Conservation (phyloP, 2,329 filamentous ascomycete species). For the Colletotrichum sp. region DNA sequence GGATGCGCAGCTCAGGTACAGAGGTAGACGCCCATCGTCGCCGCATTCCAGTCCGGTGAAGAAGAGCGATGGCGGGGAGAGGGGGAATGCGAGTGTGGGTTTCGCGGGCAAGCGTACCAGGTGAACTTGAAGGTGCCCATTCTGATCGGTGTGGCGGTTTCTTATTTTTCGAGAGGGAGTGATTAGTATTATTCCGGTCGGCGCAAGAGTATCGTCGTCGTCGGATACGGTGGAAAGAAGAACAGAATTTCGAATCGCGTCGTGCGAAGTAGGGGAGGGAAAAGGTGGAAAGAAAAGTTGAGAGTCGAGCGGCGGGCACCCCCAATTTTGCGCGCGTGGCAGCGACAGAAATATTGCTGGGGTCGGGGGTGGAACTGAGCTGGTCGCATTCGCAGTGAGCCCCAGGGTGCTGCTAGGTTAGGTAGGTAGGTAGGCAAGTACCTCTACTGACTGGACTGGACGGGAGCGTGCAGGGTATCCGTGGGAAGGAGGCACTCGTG, state of each 20-base stretch:
- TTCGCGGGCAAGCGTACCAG: conserved; percentile 16
- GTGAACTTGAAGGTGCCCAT: conserved; percentile 24
- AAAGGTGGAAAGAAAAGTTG: conserved; percentile 7
- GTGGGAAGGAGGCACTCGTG: background rate
- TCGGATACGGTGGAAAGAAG: background rate
- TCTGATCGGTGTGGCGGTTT: background rate
- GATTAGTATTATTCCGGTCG: conserved; percentile 8
- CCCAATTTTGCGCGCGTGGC: conserved; percentile 15
- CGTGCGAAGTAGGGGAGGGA: background rate
- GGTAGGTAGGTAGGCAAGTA: background rate
- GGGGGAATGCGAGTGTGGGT: background rate
- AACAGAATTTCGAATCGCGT: background rate
- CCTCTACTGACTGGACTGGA: background rate
- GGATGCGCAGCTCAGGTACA: background rate
- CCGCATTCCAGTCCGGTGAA: background rate
- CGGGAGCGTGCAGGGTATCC: background rate
- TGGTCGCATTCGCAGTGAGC: background rate
- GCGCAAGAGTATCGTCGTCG: background rate
- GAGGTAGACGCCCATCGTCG: background rate
- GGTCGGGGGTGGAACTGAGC: background rate
- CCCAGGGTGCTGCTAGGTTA: background rate
- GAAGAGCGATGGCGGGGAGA: background rate
- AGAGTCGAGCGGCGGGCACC: background rate
- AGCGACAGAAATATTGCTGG: conserved; percentile 7
- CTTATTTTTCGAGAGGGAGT: background rate